These are phyloP conservation scores for Cercospora zeina DNA, from an alignment of 2,329 filamentous ascomycete species.

Conservation along the genomic window DNA sequence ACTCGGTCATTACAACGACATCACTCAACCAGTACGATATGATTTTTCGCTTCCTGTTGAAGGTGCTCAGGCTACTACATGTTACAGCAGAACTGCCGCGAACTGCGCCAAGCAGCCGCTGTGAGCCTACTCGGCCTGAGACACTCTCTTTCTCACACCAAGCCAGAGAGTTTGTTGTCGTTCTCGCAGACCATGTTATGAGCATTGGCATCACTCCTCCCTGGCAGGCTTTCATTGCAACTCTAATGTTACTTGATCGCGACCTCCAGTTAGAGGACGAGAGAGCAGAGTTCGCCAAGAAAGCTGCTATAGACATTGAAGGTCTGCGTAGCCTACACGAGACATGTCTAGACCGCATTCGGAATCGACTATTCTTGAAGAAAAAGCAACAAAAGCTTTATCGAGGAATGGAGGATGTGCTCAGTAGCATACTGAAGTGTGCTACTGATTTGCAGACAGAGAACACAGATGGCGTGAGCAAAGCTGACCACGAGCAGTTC, in stretches of 20 bases:
- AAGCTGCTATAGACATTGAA: slow-evolving; percentile 28
- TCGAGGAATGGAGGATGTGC: slow-evolving; percentile 32
- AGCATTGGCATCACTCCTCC: slow-evolving; percentile 71
- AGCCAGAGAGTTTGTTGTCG: slow-evolving; percentile 75
- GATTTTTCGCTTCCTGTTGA: slow-evolving; percentile 77
- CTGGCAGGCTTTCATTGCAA: slow-evolving; percentile 70
- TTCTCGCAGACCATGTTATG: slow-evolving; percentile 74
- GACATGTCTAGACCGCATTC: slow-evolving; percentile 36
- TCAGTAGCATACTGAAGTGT: slow-evolving; percentile 32
- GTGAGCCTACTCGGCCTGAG: not conserved
- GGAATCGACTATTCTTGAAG: slow-evolving; percentile 38
- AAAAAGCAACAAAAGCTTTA: slow-evolving; percentile 35
- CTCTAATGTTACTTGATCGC: slow-evolving; percentile 63
- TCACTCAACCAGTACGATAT: slow-evolving; percentile 78
- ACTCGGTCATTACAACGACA: slow-evolving; percentile 68
- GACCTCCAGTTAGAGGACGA: slow-evolving; percentile 55
- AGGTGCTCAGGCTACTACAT: slow-evolving; percentile 70
- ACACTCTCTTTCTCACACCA: slow-evolving; percentile 63
- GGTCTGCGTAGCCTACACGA: slow-evolving; percentile 35
- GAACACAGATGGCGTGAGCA: not conserved
- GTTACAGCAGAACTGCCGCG: slow-evolving; percentile 48
- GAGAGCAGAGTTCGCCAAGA: slow-evolving; percentile 18
- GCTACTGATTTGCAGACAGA: slow-evolving; percentile 17
- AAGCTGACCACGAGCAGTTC: slow-evolving; percentile 13
- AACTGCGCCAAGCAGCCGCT: slow-evolving; percentile 17